Percentiles rank a stretch among this genome's conserved stretches.
Evolutionary conservation across 2,329 filamentous ascomycete genomes (phyloP).

Genomic region (Shiraia bambusicola): DNA sequence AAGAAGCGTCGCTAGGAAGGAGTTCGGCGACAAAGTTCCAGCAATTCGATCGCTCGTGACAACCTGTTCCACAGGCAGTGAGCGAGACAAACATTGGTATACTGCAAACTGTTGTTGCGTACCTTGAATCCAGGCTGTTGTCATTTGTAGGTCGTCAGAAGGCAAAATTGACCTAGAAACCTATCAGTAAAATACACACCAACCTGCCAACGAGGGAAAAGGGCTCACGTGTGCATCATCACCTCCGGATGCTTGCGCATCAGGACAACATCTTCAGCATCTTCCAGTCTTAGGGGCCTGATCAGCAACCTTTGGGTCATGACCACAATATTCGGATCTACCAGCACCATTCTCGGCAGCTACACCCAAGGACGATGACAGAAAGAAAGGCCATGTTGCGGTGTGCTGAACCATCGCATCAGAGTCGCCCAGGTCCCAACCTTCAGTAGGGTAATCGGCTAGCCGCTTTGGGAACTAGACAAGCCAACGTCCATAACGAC

Average conservation of each 20-base stretch:
- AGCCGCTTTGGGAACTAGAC: slow-evolving; percentile 24
- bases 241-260: slow-evolving; percentile 62
- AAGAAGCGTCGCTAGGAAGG: slow-evolving; percentile 10
- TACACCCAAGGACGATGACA: slow-evolving; percentile 2
- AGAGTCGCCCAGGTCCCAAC: slow-evolving; percentile 16
- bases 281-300: slow-evolving; percentile 52
- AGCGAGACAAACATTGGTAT: not conserved
- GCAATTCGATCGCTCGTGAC: slow-evolving; percentile 40
- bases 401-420: slow-evolving; percentile 19
- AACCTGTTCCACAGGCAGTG: slow-evolving; percentile 4
- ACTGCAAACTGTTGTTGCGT: not conserved
- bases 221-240: slow-evolving; percentile 60
- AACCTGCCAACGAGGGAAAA: not conserved
- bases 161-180: slow-evolving; percentile 51
- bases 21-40: slow-evolving; percentile 63
- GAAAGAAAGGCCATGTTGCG: slow-evolving; percentile 25
- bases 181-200: slow-evolving; percentile 7
- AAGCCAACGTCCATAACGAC: slow-evolving; percentile 20
- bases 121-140: slow-evolving; percentile 44
- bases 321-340: slow-evolving; percentile 31
- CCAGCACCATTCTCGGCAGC: slow-evolving; percentile 34
- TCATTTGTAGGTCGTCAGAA: slow-evolving; percentile 49
- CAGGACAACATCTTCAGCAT: slow-evolving; percentile 54
- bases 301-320: slow-evolving; percentile 58
- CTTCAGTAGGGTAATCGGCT: slow-evolving; percentile 16